Base-by-base conservation (phyloP, 2,329 filamentous ascomycete genomes). In the Exophiala alcalophila region DNA sequence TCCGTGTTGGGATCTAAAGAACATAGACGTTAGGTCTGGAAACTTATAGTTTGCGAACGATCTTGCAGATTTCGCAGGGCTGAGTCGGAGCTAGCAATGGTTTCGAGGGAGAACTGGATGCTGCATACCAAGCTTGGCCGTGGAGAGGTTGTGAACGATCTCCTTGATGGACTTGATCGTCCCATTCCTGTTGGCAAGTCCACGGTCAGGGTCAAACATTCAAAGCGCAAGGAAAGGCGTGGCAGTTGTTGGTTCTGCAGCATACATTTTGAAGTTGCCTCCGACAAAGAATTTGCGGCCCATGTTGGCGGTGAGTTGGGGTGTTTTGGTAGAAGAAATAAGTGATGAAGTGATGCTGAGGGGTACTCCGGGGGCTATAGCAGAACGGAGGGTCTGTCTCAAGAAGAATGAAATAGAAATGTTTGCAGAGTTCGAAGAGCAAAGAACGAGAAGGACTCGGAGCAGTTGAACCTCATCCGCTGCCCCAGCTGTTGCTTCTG, bases 201-300 rank as follows among this genome's bases (percentile, higher is more conserved):
- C 20, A 20, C 11, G 16, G 24, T 41, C 24, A 43, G 34, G 14
- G 10, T 5, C 24, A n/a, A n/a, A n/a, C n/a, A n/a, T n/a, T n/a
- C n/a, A n/a, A n/a, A n/a, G n/a, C n/a, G n/a, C n/a, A n/a, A n/a
- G n/a, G n/a, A n/a, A n/a, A n/a, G n/a, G n/a, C n/a, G n/a, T n/a
- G n/a, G n/a, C n/a, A n/a, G n/a, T n/a, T n/a, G n/a, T 25, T 11
- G 34, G 21, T 10, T 32, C 21, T 30, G 52, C 25, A 43, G 48
- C 57, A 65, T 74, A 94, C 90, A 97, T 97, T 80, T 98, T 97
- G 77, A 97, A 97, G 84, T 98, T 98, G 66, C 90, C 90, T 70
- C 90, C 90, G 69, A 95, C 86, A 70, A 95, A 94, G 78, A 94
- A 95, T 77, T 89, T 85, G 77, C 89, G 89, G 79, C 83, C 78